Percentiles rank a stretch among this genome's conserved stretches.
phyloP scores from a whole-genome alignment of 306 rosid species.

The Cucurbita ficifolia region DNA sequence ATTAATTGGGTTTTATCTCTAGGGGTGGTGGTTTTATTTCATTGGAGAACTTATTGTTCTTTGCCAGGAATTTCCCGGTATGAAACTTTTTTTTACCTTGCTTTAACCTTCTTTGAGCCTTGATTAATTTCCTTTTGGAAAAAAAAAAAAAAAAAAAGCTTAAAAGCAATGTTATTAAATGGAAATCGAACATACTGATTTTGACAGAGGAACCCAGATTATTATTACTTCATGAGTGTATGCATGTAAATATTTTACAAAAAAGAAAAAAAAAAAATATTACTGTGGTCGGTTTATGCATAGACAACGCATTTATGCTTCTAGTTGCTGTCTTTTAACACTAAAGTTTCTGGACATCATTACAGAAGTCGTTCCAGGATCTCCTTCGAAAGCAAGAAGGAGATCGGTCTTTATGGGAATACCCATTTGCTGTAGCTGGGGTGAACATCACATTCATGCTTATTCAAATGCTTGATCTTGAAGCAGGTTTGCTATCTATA shows the following conservation, averaged over 20 bases:
- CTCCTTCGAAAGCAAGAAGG: conserved; percentile 96
- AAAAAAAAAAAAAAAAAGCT: neutral
- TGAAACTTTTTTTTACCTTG: conserved; percentile 16
- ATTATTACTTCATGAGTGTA: neutral
- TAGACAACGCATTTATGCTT: neutral
- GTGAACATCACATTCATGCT: conserved; percentile 98
- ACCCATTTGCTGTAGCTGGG: conserved; percentile 99
- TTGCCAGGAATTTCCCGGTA: conserved; percentile 81
- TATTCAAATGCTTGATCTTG: conserved; percentile 95
- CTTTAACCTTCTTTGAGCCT: neutral
- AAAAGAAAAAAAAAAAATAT: neutral
- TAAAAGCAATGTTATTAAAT: neutral
- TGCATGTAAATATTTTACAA: neutral
- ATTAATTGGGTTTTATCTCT: conserved; percentile 16
- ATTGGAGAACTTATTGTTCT: conserved; percentile 85
- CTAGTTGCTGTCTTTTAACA: neutral
- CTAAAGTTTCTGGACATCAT: conserved; percentile 6
- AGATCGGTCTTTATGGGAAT: conserved; percentile 94
- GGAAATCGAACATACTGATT: neutral
- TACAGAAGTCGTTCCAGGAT: conserved; percentile 89
- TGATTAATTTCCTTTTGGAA: neutral
- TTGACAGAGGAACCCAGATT: neutral
- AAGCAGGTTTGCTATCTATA: conserved; percentile 55
- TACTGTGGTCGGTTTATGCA: neutral
- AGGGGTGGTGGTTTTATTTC: conserved; percentile 99